Evolutionary conservation across 257 asterid species (phyloP).

Genomic region (Solanum habrochaites): DNA sequence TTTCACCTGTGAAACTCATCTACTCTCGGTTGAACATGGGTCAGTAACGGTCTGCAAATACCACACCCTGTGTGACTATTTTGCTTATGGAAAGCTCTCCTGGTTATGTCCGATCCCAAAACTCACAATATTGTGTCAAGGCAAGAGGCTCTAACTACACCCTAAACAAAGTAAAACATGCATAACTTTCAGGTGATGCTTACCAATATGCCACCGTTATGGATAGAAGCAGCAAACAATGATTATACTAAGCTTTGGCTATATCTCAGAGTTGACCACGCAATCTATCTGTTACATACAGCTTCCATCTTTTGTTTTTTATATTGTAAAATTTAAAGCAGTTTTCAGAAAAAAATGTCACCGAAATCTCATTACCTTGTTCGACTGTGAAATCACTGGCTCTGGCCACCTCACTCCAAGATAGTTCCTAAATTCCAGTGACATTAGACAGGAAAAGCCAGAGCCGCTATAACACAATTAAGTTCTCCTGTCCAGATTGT

Average conservation of each 20-base stretch:
- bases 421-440: neutral
- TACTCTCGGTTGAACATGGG: neutral
- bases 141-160: neutral
- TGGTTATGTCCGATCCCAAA: neutral
- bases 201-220: neutral
- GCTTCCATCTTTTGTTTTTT: neutral
- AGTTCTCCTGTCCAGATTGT: neutral
- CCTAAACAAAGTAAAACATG: neutral
- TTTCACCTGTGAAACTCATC: neutral
- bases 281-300: neutral
- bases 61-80: neutral
- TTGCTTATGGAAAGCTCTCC: neutral
- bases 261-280: neutral
- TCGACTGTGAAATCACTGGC: conserved; percentile 16
- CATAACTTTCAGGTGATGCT: neutral
- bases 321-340: neutral
- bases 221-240: neutral
- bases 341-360: neutral
- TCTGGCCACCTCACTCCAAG: neutral
- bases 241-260: neutral
- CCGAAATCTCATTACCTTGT: neutral
- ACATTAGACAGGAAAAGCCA: neutral
- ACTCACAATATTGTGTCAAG: neutral
- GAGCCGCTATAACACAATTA: neutral
- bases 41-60: neutral